phyloP scores from a whole-genome alignment of 805 yeast species.

The Priceomyces fermenticarens region DNA sequence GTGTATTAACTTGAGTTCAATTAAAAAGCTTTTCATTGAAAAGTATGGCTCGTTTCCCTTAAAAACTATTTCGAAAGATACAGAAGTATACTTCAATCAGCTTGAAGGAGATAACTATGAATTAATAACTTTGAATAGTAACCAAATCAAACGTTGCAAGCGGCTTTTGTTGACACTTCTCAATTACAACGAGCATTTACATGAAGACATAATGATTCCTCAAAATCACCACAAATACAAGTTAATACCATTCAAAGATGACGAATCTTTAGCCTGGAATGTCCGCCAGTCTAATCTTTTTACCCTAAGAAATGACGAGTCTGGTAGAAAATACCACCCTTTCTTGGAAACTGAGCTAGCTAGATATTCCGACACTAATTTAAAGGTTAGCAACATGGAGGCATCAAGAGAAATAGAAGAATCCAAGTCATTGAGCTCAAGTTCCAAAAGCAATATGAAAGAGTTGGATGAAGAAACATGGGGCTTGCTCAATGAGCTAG shows the following conservation, averaged over 20 bases:
- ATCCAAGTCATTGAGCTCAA: constrained; percentile 14
- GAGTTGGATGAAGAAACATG: constrained; percentile 12
- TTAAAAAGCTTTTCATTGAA: constrained; percentile 23
- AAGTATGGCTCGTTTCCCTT: constrained; percentile 27
- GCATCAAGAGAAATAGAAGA: constrained; percentile 11
- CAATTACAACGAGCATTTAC: constrained; percentile 27
- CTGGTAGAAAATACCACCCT: background rate
- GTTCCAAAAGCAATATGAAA: constrained; percentile 3
- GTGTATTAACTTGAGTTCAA: constrained; percentile 28
- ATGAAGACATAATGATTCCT: constrained; percentile 17
- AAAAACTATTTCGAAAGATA: constrained; percentile 22
- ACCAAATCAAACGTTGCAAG: constrained; percentile 32
- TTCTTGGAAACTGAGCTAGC: constrained; percentile 6
- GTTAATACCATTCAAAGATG: constrained; percentile 27
- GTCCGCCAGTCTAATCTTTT: constrained; percentile 18
- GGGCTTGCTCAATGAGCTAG: constrained; percentile 16
- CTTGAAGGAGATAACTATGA: constrained; percentile 25
- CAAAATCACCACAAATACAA: constrained; percentile 5
- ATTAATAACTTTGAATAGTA: constrained; percentile 24
- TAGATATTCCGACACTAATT: constrained; percentile 14
- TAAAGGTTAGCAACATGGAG: constrained; percentile 6
- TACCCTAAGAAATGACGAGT: constrained; percentile 7
- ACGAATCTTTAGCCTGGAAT: constrained; percentile 32
- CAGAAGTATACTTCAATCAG: constrained; percentile 35
- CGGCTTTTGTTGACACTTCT: constrained; percentile 38